These are phyloP conservation scores for Wickerhamiella infanticola DNA, from an alignment of 1,139 yeast species.

Conservation along the genomic window DNA sequence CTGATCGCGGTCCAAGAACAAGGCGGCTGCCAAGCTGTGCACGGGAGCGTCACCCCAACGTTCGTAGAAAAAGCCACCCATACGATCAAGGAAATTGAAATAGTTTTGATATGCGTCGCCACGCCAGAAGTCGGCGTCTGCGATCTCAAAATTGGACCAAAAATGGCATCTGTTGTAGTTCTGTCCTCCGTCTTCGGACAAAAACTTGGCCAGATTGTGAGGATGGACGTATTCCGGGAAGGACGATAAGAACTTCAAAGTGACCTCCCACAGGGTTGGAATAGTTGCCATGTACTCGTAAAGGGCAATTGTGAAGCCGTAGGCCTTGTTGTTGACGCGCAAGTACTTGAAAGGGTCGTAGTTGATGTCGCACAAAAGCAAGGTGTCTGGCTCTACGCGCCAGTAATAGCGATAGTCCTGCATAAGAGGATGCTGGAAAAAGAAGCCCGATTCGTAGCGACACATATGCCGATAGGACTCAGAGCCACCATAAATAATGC, in stretches of 20 bases:
- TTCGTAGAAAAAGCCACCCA: conserved; percentile 71
- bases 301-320: conserved; percentile 67
- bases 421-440: conserved; percentile 61
- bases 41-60: conserved; percentile 62
- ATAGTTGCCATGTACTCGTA: conserved; percentile 69
- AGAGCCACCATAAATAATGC: conserved; percentile 47
- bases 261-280: conserved; percentile 67
- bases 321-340: conserved; percentile 57
- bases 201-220: conserved; percentile 56
- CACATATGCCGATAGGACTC: conserved; percentile 77
- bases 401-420: conserved; percentile 71
- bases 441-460: conserved; percentile 81
- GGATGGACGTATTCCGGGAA: conserved; percentile 50
- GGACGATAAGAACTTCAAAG: conserved; percentile 46
- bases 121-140: conserved; percentile 25
- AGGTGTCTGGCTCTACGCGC: conserved; percentile 87
- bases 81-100: conserved; percentile 26
- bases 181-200: conserved; percentile 42
- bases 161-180: conserved; percentile 71
- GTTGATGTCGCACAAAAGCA: conserved; percentile 62
- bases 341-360: conserved; percentile 71
- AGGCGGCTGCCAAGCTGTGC: conserved; percentile 1
- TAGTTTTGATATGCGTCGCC: background rate
- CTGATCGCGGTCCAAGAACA: conserved; percentile 17
- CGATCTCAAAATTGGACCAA: conserved; percentile 74